Conservation (phyloP, 1,284 basidiomycete species). For the Leccinum idahoense region DNA sequence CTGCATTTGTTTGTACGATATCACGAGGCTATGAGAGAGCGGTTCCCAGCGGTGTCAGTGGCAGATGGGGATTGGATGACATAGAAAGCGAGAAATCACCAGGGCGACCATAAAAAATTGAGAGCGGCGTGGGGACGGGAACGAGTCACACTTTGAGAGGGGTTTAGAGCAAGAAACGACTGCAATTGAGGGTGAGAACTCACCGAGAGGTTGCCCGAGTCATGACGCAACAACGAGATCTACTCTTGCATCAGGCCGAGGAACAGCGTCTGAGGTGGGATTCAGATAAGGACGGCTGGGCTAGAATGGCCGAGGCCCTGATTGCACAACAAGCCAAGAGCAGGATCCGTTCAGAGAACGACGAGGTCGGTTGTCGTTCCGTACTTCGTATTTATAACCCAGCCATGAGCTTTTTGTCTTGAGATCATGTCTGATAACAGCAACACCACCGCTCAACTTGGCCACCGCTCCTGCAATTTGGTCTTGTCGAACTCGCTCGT, state of each 20-base stretch:
- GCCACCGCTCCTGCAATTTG: slow-evolving; percentile 97
- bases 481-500: slow-evolving; percentile 94
- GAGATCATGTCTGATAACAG: slow-evolving; percentile 69
- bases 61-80: slow-evolving; percentile 1
- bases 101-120: slow-evolving; percentile 22
- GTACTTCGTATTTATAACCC: not conserved
- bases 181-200: too few species aligned
- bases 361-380: slow-evolving; percentile 37
- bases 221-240: slow-evolving; percentile 53
- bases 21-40: slow-evolving; percentile 20
- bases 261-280: slow-evolving; percentile 56
- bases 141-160: too few species aligned
- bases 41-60: slow-evolving; percentile 16
- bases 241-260: slow-evolving; percentile 43
- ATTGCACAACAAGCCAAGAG: slow-evolving; percentile 43
- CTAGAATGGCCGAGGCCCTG: slow-evolving; percentile 58
- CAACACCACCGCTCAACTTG: slow-evolving; percentile 94
- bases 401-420: not conserved
- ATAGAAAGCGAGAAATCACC: slow-evolving; percentile 24
- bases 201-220: too few species aligned
- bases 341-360: slow-evolving; percentile 29
- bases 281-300: slow-evolving; percentile 56
- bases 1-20: slow-evolving; percentile 14
- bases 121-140: slow-evolving; percentile 14
- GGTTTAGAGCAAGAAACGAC: too few species aligned